Evolutionary conservation across 768 basidiomycete species (phyloP).

Genomic region (Strobilomyces echinocephalus): DNA sequence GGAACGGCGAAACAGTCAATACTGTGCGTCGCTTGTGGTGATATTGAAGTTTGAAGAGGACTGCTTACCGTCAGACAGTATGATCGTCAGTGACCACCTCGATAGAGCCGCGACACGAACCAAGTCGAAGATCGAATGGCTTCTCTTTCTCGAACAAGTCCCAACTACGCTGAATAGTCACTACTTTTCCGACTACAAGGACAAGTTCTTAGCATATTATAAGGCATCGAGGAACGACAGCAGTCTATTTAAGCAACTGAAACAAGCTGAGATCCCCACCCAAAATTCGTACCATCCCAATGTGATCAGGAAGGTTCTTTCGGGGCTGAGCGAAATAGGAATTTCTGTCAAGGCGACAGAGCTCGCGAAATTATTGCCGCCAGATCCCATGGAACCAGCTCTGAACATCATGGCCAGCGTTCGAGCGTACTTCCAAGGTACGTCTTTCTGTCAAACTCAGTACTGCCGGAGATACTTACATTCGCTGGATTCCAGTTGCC

Average conservation of each 20-base stretch:
- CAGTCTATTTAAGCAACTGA: conserved; percentile 1
- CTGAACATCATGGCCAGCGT: conserved; percentile 62
- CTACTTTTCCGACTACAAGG: conserved; percentile 43
- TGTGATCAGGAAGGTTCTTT: conserved; percentile 27
- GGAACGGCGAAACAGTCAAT: conserved; percentile 48
- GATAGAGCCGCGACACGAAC: conserved; percentile 37
- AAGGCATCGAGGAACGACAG: conserved; percentile 25
- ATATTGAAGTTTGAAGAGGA: background rate
- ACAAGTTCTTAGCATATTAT: conserved; percentile 47
- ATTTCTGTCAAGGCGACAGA: conserved; percentile 38
- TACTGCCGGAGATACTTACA: background rate
- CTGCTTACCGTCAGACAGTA: conserved; percentile 25
- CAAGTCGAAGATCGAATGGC: conserved; percentile 40
- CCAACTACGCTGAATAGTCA: conserved; percentile 48
- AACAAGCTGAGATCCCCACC: background rate
- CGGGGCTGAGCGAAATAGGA: conserved; percentile 14
- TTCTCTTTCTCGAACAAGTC: conserved; percentile 40
- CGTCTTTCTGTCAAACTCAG: background rate
- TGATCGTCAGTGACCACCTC: conserved; percentile 45
- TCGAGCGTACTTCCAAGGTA: conserved; percentile 73
- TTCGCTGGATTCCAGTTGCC: conserved; percentile 33
- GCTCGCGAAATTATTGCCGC: conserved; percentile 44
- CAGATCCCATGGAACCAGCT: conserved; percentile 32
- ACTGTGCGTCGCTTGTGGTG: conserved; percentile 31
- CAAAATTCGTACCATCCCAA: no score